Conservation (phyloP, 164 flowering plant species). For the Saururus chinensis region DNA sequence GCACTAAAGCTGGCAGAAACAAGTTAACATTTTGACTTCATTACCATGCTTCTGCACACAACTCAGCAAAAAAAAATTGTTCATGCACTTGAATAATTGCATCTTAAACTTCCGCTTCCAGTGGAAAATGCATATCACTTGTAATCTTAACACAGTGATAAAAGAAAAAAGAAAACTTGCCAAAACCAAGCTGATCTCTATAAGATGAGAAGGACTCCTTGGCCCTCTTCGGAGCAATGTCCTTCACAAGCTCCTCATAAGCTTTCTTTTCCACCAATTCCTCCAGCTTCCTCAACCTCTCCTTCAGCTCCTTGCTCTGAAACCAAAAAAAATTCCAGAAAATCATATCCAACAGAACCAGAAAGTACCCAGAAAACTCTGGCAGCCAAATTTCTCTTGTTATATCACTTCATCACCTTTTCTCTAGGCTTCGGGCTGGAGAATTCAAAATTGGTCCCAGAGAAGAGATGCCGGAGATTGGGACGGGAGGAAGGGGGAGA, state of each 20-base stretch:
- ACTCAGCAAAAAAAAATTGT: not conserved
- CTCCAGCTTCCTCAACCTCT: constrained; percentile 54
- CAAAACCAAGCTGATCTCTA: constrained; percentile 86
- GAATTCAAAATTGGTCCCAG: constrained; percentile 50
- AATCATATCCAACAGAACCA: not conserved
- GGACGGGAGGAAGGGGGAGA: constrained; percentile 36
- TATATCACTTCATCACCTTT: constrained; percentile 34
- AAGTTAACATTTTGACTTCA: not conserved
- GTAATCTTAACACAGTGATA: not conserved
- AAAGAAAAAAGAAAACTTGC: constrained; percentile 19
- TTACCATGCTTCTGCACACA: not conserved
- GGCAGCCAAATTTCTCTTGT: too few relatives aligned
- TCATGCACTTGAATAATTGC: too few relatives aligned
- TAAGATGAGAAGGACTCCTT: constrained; percentile 80
- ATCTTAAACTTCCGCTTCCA: too few relatives aligned
- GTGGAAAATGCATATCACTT: too few relatives aligned
- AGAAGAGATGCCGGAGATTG: constrained; percentile 29
- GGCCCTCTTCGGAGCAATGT: constrained; percentile 49
- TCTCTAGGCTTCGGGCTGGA: constrained; percentile 74
- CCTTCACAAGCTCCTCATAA: constrained; percentile 74
- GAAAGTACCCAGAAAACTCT: constrained; percentile 1
- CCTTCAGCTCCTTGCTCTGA: constrained; percentile 75
- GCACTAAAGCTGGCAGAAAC: not conserved
- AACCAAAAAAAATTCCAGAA: constrained; percentile 4
- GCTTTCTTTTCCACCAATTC: constrained; percentile 62